Conservation (phyloP, 73 alveolate species). For the Paramecium sonneborni region DNA sequence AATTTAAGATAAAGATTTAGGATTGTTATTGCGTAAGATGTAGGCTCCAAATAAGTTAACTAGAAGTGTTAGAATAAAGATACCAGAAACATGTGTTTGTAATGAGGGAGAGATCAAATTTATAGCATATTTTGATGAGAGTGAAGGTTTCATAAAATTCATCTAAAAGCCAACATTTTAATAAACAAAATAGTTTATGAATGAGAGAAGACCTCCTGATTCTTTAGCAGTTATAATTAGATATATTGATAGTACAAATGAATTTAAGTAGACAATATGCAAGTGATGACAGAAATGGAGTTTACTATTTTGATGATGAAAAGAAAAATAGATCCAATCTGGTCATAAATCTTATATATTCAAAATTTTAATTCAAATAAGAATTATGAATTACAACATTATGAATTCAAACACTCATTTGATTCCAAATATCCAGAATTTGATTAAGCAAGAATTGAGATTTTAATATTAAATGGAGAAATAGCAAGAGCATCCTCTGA, state of each 20-base stretch:
- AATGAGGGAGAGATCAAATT: slow-evolving; percentile 11
- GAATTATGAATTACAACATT: background rate
- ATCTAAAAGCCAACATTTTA: slow-evolving; percentile 9
- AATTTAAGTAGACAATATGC: slow-evolving; percentile 17
- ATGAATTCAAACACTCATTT: background rate
- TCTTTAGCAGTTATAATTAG: background rate
- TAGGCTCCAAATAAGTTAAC: slow-evolving; percentile 47
- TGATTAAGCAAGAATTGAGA: slow-evolving; percentile 8
- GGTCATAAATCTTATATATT: slow-evolving; percentile 29
- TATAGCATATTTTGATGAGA: slow-evolving; percentile 33
- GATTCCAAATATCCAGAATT: background rate
- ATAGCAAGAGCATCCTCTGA: slow-evolving; percentile 39
- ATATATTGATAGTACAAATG: slow-evolving; percentile 9
- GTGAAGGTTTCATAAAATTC: slow-evolving; percentile 32
- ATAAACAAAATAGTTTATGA: background rate
- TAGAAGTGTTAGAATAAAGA: slow-evolving; percentile 39
- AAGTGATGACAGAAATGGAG: slow-evolving; percentile 12
- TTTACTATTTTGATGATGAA: slow-evolving; percentile 3
- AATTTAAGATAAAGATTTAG: slow-evolving; percentile 17
- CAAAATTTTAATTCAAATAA: background rate
- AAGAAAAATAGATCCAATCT: slow-evolving; percentile 31
- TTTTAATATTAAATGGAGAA: slow-evolving; percentile 37
- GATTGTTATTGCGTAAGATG: background rate
- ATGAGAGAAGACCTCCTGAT: background rate
- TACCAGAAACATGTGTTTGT: slow-evolving; percentile 42